Evolutionary conservation across 805 yeast species (phyloP).

Genomic region (Wickerhamomyces chambardii): DNA sequence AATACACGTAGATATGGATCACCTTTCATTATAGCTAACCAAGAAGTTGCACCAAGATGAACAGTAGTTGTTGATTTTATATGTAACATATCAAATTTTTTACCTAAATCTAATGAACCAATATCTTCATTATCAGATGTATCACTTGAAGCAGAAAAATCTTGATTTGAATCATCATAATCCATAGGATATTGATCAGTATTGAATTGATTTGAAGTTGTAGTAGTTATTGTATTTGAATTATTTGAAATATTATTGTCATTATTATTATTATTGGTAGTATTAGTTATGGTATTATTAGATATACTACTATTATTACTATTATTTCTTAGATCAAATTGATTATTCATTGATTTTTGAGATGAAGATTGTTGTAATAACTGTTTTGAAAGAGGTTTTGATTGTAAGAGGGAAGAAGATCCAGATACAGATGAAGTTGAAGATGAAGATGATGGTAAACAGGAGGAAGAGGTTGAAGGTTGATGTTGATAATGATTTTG

Average conservation of each 20-base stretch:
- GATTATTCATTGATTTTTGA: no score
- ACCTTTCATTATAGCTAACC: slow-evolving; percentile 52
- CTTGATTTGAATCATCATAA: no score
- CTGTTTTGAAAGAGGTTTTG: no score
- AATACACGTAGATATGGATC: slow-evolving; percentile 48
- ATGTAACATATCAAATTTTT: slow-evolving; percentile 35
- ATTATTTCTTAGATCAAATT: slow-evolving; percentile 12
- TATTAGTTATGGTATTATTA: slow-evolving; percentile 4
- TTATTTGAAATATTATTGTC: neutral
- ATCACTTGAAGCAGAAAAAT: slow-evolving; percentile 7
- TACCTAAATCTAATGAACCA: slow-evolving; percentile 27
- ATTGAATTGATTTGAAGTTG: no score
- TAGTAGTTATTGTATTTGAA: no score
- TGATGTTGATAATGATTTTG: no score
- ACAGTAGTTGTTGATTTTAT: slow-evolving; percentile 31
- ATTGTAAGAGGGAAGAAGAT: no score
- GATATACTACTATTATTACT: slow-evolving; percentile 10
- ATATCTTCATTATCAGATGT: slow-evolving; percentile 15
- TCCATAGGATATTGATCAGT: no score
- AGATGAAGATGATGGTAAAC: no score
- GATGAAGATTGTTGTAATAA: no score
- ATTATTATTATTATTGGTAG: slow-evolving; percentile 1
- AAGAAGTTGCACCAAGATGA: slow-evolving; percentile 43
- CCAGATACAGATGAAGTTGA: no score
- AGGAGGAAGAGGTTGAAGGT: no score